Evolutionary conservation across 2,329 filamentous ascomycete genomes (phyloP).

Genomic region (Scedosporium minutisporum): DNA sequence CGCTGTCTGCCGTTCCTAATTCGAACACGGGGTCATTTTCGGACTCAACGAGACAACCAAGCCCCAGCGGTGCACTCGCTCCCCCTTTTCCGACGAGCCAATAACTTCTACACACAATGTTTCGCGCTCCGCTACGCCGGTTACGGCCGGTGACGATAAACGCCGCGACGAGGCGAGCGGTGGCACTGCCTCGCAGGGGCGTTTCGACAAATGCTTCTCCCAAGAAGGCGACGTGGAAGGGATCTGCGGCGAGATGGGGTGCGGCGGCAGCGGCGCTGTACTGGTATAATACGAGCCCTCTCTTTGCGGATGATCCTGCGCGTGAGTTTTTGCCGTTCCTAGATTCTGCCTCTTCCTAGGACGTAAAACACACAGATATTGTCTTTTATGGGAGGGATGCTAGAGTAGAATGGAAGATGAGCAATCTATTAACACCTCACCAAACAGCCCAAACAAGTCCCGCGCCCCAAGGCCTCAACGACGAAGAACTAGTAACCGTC

Average conservation of each 20-base stretch:
- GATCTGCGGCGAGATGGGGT: conserved; percentile 61
- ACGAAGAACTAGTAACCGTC: conserved; percentile 52
- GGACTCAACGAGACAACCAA: neutral
- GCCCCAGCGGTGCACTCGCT: neutral
- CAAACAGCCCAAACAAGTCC: conserved; percentile 12
- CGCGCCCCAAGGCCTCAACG: conserved; percentile 42
- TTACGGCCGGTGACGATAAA: conserved; percentile 6
- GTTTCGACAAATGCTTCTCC: conserved; percentile 26
- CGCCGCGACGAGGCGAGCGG: neutral
- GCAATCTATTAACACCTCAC: neutral
- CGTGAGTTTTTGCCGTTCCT: conserved; percentile 34
- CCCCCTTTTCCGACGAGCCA: neutral
- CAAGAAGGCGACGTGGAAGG: conserved; percentile 76
- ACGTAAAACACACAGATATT: neutral
- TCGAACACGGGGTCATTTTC: neutral
- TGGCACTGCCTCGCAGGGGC: neutral
- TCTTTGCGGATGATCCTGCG: conserved; percentile 74
- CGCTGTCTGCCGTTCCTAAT: neutral
- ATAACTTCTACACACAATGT: conserved; percentile 6
- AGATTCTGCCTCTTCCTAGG: conserved; percentile 1
- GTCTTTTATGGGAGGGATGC: too few relatives aligned
- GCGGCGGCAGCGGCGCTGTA: conserved; percentile 71
- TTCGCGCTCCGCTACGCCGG: conserved; percentile 10
- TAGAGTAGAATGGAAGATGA: neutral
- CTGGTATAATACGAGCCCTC: conserved; percentile 83